A percentile compares a stretch with the other conserved stretches of the same genome.
These are phyloP conservation scores for Russula dissimulans DNA, from an alignment of 768 basidiomycete genomes.

Conservation along the genomic window DNA sequence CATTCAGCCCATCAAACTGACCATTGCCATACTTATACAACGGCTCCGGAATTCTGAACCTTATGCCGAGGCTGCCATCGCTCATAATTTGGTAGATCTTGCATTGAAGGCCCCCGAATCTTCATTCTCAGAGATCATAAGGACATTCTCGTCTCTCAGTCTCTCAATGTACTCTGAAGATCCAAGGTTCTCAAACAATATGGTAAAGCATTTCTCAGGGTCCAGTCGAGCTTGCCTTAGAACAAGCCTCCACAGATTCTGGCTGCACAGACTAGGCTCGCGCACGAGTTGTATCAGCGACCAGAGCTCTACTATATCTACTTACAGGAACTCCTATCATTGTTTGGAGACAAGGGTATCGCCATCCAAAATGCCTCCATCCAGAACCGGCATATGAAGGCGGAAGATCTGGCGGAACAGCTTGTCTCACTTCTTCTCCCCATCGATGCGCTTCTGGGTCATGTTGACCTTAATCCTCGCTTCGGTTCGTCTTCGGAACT, in stretches of 20 bases:
- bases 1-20: slow-evolving; percentile 67
- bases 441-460: slow-evolving; percentile 77
- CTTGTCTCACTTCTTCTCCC: slow-evolving; percentile 83
- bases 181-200: slow-evolving; percentile 81
- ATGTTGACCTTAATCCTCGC: slow-evolving; percentile 57
- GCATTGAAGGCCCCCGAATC: slow-evolving; percentile 69
- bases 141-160: slow-evolving; percentile 76
- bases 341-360: slow-evolving; percentile 88
- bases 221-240: background rate
- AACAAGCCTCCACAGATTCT: slow-evolving; percentile 46
- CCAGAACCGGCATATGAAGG: slow-evolving; percentile 57
- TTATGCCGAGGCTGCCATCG: slow-evolving; percentile 83
- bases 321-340: slow-evolving; percentile 70
- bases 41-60: slow-evolving; percentile 78
- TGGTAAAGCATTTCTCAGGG: slow-evolving; percentile 38
- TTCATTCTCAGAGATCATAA: slow-evolving; percentile 76
- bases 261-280: slow-evolving; percentile 84
- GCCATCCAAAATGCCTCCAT: slow-evolving; percentile 78
- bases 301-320: slow-evolving; percentile 75
- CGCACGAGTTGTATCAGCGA: slow-evolving; percentile 63
- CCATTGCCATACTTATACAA: slow-evolving; percentile 89
- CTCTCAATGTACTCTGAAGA: slow-evolving; percentile 84
- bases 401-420: slow-evolving; percentile 78
- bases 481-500: slow-evolving; percentile 46
- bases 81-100: slow-evolving; percentile 84